Conservation (phyloP, 2,329 filamentous ascomycete genomes). For the Ascochyta lentis region DNA sequence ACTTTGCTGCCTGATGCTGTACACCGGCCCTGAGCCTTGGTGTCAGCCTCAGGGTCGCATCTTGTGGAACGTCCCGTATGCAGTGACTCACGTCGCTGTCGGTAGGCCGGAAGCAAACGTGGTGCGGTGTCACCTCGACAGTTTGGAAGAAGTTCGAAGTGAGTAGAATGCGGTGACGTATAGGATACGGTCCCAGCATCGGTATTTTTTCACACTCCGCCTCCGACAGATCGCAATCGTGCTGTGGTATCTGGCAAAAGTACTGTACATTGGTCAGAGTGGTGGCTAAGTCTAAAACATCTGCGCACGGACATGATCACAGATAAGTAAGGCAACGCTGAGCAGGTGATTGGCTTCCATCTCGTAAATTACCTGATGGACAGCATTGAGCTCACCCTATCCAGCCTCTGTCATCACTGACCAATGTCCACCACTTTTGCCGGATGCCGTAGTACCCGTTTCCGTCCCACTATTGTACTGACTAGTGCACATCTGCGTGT, state of each 20-base stretch:
- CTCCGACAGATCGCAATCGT: background rate
- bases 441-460: too few relatives aligned
- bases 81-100: background rate
- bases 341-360: too few relatives aligned
- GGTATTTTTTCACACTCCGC: conserved; percentile 2
- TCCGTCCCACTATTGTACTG: too few relatives aligned
- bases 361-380: too few relatives aligned
- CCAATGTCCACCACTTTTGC: too few relatives aligned
- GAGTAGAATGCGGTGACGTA: background rate
- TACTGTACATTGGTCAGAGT: too few relatives aligned
- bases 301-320: too few relatives aligned
- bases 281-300: too few relatives aligned
- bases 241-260: too few relatives aligned
- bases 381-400: too few relatives aligned
- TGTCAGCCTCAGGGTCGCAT: background rate
- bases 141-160: background rate
- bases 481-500: background rate
- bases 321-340: too few relatives aligned
- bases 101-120: background rate
- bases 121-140: background rate
- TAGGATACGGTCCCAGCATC: background rate
- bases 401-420: too few relatives aligned
- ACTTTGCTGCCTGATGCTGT: conserved; percentile 2
- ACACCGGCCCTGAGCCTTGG: background rate
- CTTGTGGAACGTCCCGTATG: background rate